Percentiles rank a stretch among this genome's conserved stretches.
Conservation (phyloP, 805 yeast genomes). For the Lipomyces yamanashiensis region DNA sequence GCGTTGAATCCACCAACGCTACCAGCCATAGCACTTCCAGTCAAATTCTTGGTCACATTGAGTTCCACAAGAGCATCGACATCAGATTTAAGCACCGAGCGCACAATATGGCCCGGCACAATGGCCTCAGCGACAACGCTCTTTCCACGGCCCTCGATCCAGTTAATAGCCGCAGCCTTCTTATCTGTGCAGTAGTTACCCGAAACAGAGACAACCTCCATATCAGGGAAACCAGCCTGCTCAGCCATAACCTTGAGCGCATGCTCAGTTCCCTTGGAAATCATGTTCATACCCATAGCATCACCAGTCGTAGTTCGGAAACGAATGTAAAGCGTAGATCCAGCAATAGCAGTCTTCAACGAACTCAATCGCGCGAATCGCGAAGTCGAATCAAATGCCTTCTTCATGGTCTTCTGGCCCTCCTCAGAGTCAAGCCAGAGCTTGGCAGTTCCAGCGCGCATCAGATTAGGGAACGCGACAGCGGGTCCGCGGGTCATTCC, state of each 20-base stretch:
- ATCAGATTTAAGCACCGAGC: constrained; percentile 83
- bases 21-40: constrained; percentile 99
- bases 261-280: constrained; percentile 94
- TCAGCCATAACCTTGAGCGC: constrained; percentile 83
- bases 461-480: constrained; percentile 80
- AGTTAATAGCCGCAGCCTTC: constrained; percentile 96
- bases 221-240: constrained; percentile 90
- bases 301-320: constrained; percentile 99
- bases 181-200: constrained; percentile 98
- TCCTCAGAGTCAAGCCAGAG: constrained; percentile 95
- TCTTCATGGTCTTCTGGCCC: constrained; percentile 79
- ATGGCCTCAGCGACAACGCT: constrained; percentile 95
- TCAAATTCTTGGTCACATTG: constrained; percentile 83
- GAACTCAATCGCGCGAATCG: constrained; percentile 94
- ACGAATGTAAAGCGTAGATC: constrained; percentile 82
- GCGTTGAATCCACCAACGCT: constrained; percentile 98
- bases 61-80: constrained; percentile 91
- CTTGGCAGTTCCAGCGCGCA: constrained; percentile 92
- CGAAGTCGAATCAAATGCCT: constrained; percentile 94
- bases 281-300: constrained; percentile 99
- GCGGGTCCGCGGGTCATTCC: constrained; percentile 99
- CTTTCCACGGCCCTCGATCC: constrained; percentile 99
- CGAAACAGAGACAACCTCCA: constrained; percentile 88
- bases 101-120: constrained; percentile 80
- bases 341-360: constrained; percentile 92